Base-by-base conservation (phyloP, 2,329 filamentous ascomycete genomes). In the Aspergillus proliferans region DNA sequence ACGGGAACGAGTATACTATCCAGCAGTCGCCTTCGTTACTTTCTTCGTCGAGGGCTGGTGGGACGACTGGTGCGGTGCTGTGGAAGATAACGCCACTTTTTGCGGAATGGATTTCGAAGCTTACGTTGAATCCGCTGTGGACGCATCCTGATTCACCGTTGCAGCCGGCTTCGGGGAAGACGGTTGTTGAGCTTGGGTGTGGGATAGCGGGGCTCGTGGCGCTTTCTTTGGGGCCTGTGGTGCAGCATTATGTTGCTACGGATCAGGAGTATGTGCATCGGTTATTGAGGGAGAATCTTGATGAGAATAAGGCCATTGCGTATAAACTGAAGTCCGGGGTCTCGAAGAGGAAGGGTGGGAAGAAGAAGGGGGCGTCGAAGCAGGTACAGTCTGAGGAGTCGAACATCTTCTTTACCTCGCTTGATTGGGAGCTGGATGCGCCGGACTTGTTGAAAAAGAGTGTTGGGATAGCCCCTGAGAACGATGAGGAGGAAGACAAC, bases 1-100 rank as follows among this genome's bases (percentile, higher is more conserved):
- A 76, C 47, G 83, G 78, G 48, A 77, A 76, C 46, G 87, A 95
- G 62, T 82, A 89, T 51, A 81, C 79, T 30, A 85, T 97, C 58
- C 79, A 84, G 53, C 93, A 97, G 69, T 95, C 89, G 1, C 92
- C 90, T 0, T 81, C 83, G 8, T 76, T 97, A 8, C 78, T 98
- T 34, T 84, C 83, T 1, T 95, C 90, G 1, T 80, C 83, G 53
- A 82, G 90, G 28, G 78, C 81, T 24, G 84, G 79, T 10, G 86
- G 86, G 1, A 90, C 86, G 1, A 90, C 86, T 1, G 85, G 86
- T 42, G 86, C 86, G 62, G 90, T 95, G 15, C 76, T 97, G 7
- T 98, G 93, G 93, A 90, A 87, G 68, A 86, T 95, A 57, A 92
- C 89, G 0, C 89, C 91, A 7, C 75, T 83, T 41, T 84, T 97